phyloP scores from a whole-genome alignment of 2,329 filamentous ascomycete genomes.

The Stagonosporopsis cucurbitacearum region DNA sequence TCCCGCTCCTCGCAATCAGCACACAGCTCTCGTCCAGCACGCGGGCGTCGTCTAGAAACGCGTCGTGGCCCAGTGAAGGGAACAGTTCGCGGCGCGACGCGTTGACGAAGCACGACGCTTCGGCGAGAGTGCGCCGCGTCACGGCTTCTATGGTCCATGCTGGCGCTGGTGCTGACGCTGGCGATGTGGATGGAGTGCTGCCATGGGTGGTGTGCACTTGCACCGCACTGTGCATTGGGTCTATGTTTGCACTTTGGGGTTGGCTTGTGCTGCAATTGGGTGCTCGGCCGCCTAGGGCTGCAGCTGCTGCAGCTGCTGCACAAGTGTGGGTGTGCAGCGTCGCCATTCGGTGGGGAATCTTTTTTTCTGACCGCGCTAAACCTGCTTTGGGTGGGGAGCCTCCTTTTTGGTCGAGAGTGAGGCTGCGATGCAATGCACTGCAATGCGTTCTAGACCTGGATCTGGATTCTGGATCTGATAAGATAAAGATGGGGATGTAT shows the following conservation, averaged over 20 bases:
- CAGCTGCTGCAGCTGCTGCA: neutral
- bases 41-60: neutral
- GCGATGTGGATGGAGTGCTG: too few relatives aligned
- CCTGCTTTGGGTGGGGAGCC: too few relatives aligned
- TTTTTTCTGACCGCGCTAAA: too few relatives aligned
- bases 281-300: neutral
- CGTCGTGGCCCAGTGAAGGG: slow-evolving; percentile 5
- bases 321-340: neutral
- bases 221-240: neutral
- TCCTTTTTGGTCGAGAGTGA: too few relatives aligned
- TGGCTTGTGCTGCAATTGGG: neutral
- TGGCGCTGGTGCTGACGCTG: neutral
- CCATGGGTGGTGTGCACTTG: neutral
- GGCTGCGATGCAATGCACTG: neutral
- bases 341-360: neutral
- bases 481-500: neutral
- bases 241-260: too few relatives aligned
- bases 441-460: neutral
- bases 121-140: neutral
- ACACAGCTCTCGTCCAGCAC: neutral
- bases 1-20: neutral
- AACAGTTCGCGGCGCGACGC: slow-evolving; percentile 15
- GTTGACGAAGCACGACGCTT: slow-evolving; percentile 14
- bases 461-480: neutral
- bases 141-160: slow-evolving; percentile 13